Evolutionary conservation across 768 basidiomycete species (phyloP).

Genomic region (Agaricus subrufescens): DNA sequence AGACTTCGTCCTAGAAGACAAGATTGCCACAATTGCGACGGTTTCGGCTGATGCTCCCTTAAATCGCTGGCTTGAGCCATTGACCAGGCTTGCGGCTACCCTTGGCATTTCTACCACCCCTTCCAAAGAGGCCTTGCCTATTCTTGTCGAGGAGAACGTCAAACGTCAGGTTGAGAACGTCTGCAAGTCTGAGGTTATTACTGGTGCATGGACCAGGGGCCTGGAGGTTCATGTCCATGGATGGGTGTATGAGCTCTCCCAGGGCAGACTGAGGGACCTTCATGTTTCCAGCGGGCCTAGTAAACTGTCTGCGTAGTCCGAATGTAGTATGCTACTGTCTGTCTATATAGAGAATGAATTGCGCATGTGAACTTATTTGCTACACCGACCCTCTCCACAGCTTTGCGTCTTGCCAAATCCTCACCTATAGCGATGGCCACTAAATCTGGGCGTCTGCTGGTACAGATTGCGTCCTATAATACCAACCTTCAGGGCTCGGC

Average conservation of each 20-base stretch:
- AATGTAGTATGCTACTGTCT: no score
- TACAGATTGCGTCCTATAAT: constrained; percentile 88
- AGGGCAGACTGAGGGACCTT: constrained; percentile 56
- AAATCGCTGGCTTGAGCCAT: constrained; percentile 67
- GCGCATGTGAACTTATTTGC: not conserved
- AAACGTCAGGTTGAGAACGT: constrained; percentile 49
- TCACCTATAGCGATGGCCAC: not conserved
- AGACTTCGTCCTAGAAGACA: constrained; percentile 21
- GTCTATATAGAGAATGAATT: no score
- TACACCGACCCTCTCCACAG: not conserved
- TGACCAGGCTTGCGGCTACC: constrained; percentile 47
- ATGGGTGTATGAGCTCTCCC: constrained; percentile 65
- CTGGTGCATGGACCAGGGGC: constrained; percentile 42
- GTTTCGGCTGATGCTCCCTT: constrained; percentile 44
- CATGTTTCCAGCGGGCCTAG: constrained; percentile 38
- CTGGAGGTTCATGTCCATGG: constrained; percentile 60
- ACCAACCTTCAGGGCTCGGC: constrained; percentile 79
- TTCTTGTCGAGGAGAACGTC: constrained; percentile 58
- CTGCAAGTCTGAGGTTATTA: constrained; percentile 39
- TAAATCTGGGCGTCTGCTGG: constrained; percentile 39
- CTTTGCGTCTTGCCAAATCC: not conserved
- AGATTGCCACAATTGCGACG: constrained; percentile 28
- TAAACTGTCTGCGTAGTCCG: constrained; percentile 1
- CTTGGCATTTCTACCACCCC: constrained; percentile 38
- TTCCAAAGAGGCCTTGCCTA: constrained; percentile 32